Conservation (phyloP, 345 rosid genomes). For the Populus pruinosa region DNA sequence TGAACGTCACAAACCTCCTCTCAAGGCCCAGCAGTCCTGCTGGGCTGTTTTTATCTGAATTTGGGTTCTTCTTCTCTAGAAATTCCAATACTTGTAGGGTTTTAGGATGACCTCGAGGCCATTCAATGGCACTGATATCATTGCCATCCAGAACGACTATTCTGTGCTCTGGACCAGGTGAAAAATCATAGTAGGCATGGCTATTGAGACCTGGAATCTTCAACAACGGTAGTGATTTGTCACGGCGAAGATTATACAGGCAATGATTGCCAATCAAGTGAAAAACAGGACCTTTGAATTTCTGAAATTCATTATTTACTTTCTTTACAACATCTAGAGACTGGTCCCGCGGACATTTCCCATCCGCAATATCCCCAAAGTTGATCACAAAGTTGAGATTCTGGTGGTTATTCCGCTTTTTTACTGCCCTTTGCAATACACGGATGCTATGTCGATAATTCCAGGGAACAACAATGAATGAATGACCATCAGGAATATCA, state of each 20-base stretch:
- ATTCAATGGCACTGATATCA: constrained; percentile 83
- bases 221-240: constrained; percentile 64
- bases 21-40: constrained; percentile 57
- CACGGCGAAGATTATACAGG: constrained; percentile 89
- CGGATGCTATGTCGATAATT: constrained; percentile 73
- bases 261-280: constrained; percentile 96
- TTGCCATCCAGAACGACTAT: constrained; percentile 78
- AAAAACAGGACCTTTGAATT: constrained; percentile 64
- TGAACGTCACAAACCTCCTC: constrained; percentile 83
- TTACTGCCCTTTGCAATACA: constrained; percentile 69
- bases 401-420: constrained; percentile 57
- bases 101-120: constrained; percentile 74
- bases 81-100: constrained; percentile 60
- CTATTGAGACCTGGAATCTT: constrained; percentile 48
- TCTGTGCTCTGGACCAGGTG: constrained; percentile 65
- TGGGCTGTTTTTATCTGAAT: constrained; percentile 79
- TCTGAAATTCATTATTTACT: constrained; percentile 50
- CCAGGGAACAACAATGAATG: constrained; percentile 81
- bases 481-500: constrained; percentile 80
- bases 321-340: constrained; percentile 56
- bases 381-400: constrained; percentile 67
- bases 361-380: constrained; percentile 90
- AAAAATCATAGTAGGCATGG: constrained; percentile 78
- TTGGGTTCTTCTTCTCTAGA: constrained; percentile 68
- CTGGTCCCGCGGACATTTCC: constrained; percentile 63